Evolutionary conservation across 2,329 filamentous ascomycete species (phyloP).

Genomic region (Lasiodiplodia hormozganensis): DNA sequence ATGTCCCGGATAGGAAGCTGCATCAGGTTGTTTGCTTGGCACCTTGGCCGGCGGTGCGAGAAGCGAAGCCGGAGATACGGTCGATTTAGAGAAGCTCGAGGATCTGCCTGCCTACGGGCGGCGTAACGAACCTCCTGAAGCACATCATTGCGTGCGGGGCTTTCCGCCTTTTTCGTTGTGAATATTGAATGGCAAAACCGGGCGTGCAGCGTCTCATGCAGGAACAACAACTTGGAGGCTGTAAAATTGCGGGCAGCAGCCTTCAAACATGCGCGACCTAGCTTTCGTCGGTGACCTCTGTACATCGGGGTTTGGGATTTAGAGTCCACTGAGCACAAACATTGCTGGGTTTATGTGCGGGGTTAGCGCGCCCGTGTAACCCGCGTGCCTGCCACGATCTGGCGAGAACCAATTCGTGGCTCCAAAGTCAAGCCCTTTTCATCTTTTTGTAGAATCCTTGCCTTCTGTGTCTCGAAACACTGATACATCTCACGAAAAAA

Average conservation of each 20-base stretch:
- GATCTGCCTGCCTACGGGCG: not conserved
- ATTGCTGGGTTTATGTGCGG: not conserved
- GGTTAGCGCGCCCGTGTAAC: not conserved
- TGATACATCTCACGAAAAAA: too few species aligned
- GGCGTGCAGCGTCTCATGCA: not conserved
- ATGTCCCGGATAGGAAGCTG: constrained; percentile 11
- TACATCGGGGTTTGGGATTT: not conserved
- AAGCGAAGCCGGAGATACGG: not conserved
- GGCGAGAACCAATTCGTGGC: too few species aligned
- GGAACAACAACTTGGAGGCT: not conserved
- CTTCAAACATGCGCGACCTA: too few species aligned
- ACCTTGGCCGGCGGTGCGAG: constrained; percentile 12
- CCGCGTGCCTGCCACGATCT: too few species aligned
- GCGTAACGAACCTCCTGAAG: not conserved
- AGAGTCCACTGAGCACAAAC: not conserved
- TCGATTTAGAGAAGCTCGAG: constrained; percentile 15
- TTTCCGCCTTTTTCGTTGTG: too few species aligned
- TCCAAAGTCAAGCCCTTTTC: too few species aligned
- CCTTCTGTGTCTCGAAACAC: too few species aligned
- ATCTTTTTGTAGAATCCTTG: too few species aligned
- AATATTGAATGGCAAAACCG: not conserved
- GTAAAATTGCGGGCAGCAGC: not conserved
- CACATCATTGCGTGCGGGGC: not conserved
- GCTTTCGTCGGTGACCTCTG: not conserved
- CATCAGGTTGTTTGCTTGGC: constrained; percentile 13